Evolutionary conservation across 208 protist species (phyloP).

Genomic region (Willaertia magna): DNA sequence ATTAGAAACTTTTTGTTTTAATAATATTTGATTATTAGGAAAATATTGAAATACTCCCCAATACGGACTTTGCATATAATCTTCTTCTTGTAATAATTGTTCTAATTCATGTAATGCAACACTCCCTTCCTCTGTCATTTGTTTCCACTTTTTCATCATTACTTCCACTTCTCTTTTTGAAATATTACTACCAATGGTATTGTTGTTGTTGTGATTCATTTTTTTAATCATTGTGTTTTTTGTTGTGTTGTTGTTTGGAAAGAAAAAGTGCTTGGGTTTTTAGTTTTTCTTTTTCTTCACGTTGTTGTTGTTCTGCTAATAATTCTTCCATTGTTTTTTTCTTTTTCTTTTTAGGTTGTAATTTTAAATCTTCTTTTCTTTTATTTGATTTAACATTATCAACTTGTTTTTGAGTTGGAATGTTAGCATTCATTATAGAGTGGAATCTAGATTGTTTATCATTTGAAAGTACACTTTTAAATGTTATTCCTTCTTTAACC

Average conservation of each 20-base stretch:
- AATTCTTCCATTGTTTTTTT: neutral
- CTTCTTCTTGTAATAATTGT: neutral
- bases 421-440: neutral
- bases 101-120: neutral
- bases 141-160: neutral
- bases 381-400: neutral
- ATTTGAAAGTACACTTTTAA: neutral
- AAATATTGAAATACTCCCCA: neutral
- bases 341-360: neutral
- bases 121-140: neutral
- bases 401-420: neutral
- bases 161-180: neutral
- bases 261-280: too few species aligned
- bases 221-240: too few species aligned
- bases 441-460: neutral
- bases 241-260: too few species aligned
- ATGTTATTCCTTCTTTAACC: neutral
- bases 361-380: neutral
- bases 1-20: neutral
- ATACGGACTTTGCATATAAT: neutral
- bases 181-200: neutral
- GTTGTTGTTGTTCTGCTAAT: neutral
- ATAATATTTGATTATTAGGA: neutral
- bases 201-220: neutral
- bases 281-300: too few species aligned